Evolutionary conservation across 1,139 yeast genomes (phyloP).

Genomic region (Suhomyces bribrorum): DNA sequence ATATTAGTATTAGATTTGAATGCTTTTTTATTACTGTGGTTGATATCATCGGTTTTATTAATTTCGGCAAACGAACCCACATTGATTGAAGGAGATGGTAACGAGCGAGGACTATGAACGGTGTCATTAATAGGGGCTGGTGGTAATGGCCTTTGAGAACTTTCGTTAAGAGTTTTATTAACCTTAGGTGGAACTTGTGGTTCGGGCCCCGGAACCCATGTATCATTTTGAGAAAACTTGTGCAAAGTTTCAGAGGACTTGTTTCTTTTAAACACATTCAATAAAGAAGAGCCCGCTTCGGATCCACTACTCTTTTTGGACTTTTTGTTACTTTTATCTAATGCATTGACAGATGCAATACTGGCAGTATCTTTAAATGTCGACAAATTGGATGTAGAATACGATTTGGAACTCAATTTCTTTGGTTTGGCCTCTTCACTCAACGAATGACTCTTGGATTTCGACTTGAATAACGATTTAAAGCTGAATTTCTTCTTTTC

Average conservation of each 20-base stretch:
- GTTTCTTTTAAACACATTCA: conserved; percentile 30
- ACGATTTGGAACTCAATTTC: conserved; percentile 28
- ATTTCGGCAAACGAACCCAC: conserved; percentile 7
- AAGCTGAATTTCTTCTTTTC: conserved; percentile 43
- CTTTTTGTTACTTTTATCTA: conserved; percentile 6
- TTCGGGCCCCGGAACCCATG: neutral
- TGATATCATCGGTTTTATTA: conserved; percentile 1
- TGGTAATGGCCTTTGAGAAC: neutral
- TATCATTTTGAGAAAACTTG: conserved; percentile 6
- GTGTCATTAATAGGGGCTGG: neutral
- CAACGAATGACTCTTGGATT: conserved; percentile 31
- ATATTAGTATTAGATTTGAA: conserved; percentile 25
- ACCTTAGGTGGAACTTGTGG: conserved; percentile 2
- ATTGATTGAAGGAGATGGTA: conserved; percentile 5
- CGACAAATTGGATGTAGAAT: conserved; percentile 32
- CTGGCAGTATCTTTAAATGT: conserved; percentile 5
- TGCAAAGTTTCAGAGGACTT: conserved; percentile 24
- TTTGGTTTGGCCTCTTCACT: conserved; percentile 20
- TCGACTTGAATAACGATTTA: conserved; percentile 40
- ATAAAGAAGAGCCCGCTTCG: conserved; percentile 12
- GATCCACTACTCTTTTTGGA: conserved; percentile 5
- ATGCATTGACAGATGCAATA: conserved; percentile 3
- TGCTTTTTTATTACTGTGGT: conserved; percentile 7
- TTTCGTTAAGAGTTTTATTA: conserved; percentile 3
- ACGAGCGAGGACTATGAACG: neutral